A percentile compares a stretch with the other conserved stretches of the same genome.
These are phyloP conservation scores for Licmophora abbreviata DNA, from an alignment of 108 stramenopile species.

Conservation along the genomic window DNA sequence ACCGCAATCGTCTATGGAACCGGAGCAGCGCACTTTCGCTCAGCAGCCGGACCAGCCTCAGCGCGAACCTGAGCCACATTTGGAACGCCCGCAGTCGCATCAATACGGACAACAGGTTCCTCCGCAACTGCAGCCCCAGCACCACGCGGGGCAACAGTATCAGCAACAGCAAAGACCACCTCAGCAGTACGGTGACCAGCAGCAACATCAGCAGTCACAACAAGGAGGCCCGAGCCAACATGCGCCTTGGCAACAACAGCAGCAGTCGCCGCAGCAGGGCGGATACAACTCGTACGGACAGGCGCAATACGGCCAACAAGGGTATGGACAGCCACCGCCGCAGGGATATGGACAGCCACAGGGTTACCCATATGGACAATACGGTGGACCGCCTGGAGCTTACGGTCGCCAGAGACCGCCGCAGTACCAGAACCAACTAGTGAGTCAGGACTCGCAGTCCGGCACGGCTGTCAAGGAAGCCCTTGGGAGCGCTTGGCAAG, in stretches of 20 bases:
- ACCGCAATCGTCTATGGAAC: background rate
- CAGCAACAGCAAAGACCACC: conserved; percentile 9
- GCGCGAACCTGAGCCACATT: background rate
- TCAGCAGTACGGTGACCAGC: conserved; percentile 2
- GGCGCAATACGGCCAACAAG: background rate
- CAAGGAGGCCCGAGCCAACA: background rate
- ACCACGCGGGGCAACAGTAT: conserved; percentile 13
- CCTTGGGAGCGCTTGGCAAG: conserved; percentile 43
- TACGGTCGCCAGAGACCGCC: conserved; percentile 13
- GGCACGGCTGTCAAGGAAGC: conserved; percentile 27
- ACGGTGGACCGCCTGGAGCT: conserved; percentile 6
- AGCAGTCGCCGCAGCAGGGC: background rate
- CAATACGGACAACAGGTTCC: conserved; percentile 5
- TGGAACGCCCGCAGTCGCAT: background rate
- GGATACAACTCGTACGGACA: conserved; percentile 7
- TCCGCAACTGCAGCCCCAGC: conserved; percentile 12
- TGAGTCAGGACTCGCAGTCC: conserved; percentile 6
- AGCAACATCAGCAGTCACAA: background rate
- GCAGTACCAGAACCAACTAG: background rate
- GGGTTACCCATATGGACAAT: conserved; percentile 6
- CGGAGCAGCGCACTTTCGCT: background rate
- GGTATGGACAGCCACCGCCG: background rate
- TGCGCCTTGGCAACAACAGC: conserved; percentile 1
- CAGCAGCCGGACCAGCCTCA: conserved; percentile 1
- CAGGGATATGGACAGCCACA: conserved; percentile 14